Evolutionary conservation across 2,329 filamentous ascomycete species (phyloP), one percentile per base, ranked within the genome.

Genomic region (Magnaporthiopsis incrustans): DNA sequence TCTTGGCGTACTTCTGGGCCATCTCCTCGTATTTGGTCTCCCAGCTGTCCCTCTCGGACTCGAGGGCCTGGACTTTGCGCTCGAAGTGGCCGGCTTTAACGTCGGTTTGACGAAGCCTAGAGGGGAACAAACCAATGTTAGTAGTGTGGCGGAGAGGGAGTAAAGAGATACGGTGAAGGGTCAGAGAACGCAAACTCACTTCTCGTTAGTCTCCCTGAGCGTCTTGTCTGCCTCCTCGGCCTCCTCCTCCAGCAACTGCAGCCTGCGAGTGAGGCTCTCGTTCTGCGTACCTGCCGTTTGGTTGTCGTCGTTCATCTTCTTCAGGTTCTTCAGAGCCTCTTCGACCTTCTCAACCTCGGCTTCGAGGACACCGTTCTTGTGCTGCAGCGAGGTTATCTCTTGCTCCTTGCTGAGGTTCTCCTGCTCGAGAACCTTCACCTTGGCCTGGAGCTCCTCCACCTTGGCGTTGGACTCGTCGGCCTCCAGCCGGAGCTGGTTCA

Each of bases 51-150:
- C 91, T 90, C 77, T 93, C 87, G 74, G 86, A 83, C 82, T 99
- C 95, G 74, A 97, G 88, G 73, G 95, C 94, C 80, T 97, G 92
- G 71, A 98, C 95, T 85, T 98, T 98, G 81, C 95, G 95, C 84
- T 99, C 95, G 80, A 94, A 98, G 83, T 99, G 94, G 73, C 94
- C 95, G 74, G 94, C 93, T 85, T 98, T 98, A 81, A 98, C 92
- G 77, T 99, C 95, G 81, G 95, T 97, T 83, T 97, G 93, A 78
- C 95, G 93, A 75, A 98, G 91, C 82, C 95, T 99, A 71, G 69
- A 65, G 65, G 67, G 64, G 63, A 67, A 63, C 44, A 33, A 27
- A 27, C 14, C 25, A 32, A 62, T 64, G 66, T 71, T 67, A 70
- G 68, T 60, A 62, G 10, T 26, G 26, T 61, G 26, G 18, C 50